A percentile compares a stretch with the other conserved stretches of the same genome.
phyloP scores from a whole-genome alignment of 352 stramenopile genomes.

The Phytopythium oedochilum region DNA sequence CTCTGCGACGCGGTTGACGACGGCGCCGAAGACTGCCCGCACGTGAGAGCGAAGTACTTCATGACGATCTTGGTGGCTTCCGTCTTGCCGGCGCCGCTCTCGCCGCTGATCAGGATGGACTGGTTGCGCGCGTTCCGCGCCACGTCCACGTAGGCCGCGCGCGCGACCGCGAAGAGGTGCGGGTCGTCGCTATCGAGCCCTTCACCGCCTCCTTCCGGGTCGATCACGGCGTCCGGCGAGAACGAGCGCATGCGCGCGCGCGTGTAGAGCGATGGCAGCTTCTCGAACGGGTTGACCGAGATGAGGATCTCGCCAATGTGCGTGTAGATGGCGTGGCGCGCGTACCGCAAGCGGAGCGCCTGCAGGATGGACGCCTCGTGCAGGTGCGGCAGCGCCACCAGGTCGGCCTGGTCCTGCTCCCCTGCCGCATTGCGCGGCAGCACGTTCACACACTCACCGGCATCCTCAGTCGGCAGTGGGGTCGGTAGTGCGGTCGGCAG shows the following conservation, averaged over 20 bases:
- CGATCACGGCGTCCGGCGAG: constrained; percentile 16
- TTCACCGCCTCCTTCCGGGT: constrained; percentile 8
- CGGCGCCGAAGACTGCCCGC: constrained; percentile 15
- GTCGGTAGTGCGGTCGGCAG: not conserved
- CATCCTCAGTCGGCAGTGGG: too few relatives aligned
- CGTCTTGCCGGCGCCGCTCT: constrained; percentile 85
- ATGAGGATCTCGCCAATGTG: constrained; percentile 84
- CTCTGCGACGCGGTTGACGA: not conserved
- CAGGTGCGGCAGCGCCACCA: constrained; percentile 78
- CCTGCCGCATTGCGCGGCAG: constrained; percentile 60
- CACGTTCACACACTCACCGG: constrained; percentile 61
- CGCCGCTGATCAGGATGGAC: constrained; percentile 84
- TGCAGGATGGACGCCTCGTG: constrained; percentile 85
- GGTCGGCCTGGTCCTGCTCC: constrained; percentile 66
- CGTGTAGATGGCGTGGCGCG: constrained; percentile 83
- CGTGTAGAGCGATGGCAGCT: constrained; percentile 62
- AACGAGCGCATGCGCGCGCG: constrained; percentile 45
- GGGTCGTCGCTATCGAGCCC: constrained; percentile 12
- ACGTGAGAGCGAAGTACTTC: constrained; percentile 82
- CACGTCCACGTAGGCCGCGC: constrained; percentile 68
- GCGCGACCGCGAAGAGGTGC: constrained; percentile 77
- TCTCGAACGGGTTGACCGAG: constrained; percentile 86
- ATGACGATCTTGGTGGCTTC: constrained; percentile 91
- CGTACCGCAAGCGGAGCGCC: constrained; percentile 69
- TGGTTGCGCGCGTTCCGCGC: constrained; percentile 63